Percentiles rank a stretch among this genome's conserved stretches.
Conservation (phyloP, 495 filamentous ascomycete genomes). For the Penicillium odoratum region DNA sequence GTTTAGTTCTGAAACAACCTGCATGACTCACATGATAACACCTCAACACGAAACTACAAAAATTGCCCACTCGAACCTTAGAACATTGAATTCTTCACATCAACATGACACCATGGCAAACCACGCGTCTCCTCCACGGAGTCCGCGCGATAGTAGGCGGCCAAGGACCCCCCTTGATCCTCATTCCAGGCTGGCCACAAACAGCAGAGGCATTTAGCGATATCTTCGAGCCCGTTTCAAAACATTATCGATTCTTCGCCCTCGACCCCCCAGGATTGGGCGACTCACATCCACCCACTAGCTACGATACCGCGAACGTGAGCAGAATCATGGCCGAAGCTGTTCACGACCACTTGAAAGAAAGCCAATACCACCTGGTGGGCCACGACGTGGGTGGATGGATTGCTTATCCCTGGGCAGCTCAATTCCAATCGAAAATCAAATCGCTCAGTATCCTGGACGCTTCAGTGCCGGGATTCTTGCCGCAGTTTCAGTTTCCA, state of each 20-base stretch:
- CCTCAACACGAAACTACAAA: too few species aligned
- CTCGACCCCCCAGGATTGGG: slow-evolving; percentile 28
- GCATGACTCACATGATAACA: too few species aligned
- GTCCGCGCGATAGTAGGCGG: slow-evolving; percentile 28
- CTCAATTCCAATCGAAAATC: slow-evolving; percentile 23
- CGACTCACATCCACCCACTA: slow-evolving; percentile 17
- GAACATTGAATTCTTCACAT: too few species aligned
- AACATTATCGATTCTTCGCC: slow-evolving; percentile 26
- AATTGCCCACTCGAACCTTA: too few species aligned
- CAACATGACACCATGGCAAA: slow-evolving; percentile 24
- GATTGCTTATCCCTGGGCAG: slow-evolving; percentile 31
- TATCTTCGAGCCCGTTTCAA: slow-evolving; percentile 25
- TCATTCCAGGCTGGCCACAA: slow-evolving; percentile 30
- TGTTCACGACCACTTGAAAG: slow-evolving; percentile 17
- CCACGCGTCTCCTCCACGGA: slow-evolving; percentile 26
- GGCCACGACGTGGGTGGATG: slow-evolving; percentile 31
- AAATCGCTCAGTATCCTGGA: slow-evolving; percentile 31
- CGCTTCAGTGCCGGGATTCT: slow-evolving; percentile 26
- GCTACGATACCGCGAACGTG: slow-evolving; percentile 26
- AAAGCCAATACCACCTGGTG: slow-evolving; percentile 25
- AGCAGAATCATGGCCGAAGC: slow-evolving; percentile 27
- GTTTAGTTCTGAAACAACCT: too few species aligned
- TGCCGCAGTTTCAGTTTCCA: slow-evolving; percentile 19
- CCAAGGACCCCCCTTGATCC: slow-evolving; percentile 24
- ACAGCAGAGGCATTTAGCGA: slow-evolving; percentile 28